Evolutionary conservation across 2,329 filamentous ascomycete genomes (phyloP).

Genomic region (Penicillium freii): DNA sequence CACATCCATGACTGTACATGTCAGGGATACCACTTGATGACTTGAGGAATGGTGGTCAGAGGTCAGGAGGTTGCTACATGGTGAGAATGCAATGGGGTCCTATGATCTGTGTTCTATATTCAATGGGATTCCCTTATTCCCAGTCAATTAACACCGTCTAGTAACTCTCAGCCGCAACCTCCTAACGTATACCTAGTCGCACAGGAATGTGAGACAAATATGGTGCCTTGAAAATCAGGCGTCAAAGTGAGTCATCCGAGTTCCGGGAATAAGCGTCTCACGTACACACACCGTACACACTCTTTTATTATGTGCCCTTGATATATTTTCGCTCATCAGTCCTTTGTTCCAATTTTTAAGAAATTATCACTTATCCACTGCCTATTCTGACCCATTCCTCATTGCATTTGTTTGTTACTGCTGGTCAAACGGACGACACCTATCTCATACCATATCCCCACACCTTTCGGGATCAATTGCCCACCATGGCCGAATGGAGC

Average conservation of each 20-base stretch:
- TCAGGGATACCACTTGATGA: not conserved
- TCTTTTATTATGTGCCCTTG: conserved; percentile 3
- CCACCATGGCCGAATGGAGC: conserved; percentile 31
- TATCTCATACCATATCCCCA: not conserved
- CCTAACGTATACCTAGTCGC: not conserved
- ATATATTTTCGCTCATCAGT: not conserved
- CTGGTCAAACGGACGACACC: not conserved
- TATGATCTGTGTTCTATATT: not conserved
- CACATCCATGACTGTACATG: not conserved
- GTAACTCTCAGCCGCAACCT: not conserved
- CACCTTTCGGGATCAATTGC: not conserved
- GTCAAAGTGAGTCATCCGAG: conserved; percentile 3
- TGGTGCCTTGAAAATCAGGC: not conserved
- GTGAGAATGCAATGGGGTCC: not conserved
- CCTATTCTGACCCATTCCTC: no score
- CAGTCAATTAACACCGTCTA: not conserved
- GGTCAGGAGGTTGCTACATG: not conserved
- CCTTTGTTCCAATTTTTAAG: not conserved
- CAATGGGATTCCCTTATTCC: not conserved
- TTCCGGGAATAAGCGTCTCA: conserved; percentile 3
- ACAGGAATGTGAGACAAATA: not conserved
- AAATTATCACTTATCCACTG: not conserved
- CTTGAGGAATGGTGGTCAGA: not conserved
- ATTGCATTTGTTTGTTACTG: not conserved
- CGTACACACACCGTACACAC: not conserved